Conservation (phyloP, 148 eudicot species). For the Pouteria glomerata region DNA sequence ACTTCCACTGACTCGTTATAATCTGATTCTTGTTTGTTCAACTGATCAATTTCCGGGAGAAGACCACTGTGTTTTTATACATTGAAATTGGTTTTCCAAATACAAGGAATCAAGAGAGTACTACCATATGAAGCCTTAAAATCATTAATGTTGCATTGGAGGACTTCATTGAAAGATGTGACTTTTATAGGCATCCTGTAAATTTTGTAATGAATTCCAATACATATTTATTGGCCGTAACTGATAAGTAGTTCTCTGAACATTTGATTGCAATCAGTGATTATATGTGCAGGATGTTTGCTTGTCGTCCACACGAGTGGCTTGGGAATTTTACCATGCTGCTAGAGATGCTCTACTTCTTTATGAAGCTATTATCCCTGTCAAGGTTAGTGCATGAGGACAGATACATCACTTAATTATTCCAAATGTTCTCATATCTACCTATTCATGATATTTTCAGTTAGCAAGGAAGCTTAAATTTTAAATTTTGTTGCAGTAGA, state of each 20-base stretch:
- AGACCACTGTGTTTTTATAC: not conserved
- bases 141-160: not conserved
- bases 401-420: not conserved
- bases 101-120: not conserved
- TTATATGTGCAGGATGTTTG: slow-evolving; percentile 80
- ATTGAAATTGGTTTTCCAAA: not conserved
- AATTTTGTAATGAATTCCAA: not conserved
- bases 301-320: slow-evolving; percentile 80
- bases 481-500: not conserved
- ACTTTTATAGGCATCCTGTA: not conserved
- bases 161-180: not conserved
- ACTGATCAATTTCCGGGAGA: not conserved
- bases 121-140: not conserved
- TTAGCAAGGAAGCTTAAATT: not conserved
- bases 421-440: not conserved
- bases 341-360: slow-evolving; percentile 85
- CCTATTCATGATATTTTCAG: not conserved
- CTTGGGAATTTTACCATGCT: slow-evolving; percentile 81
- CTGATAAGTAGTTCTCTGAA: not conserved
- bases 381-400: slow-evolving; percentile 61
- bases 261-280: slow-evolving; percentile 2
- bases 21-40: not conserved
- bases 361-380: slow-evolving; percentile 81
- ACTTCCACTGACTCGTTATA: not conserved
- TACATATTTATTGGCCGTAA: not conserved